Evolutionary conservation across 176 grass and related monocot species (phyloP), one percentile per base, ranked within the genome.

Genomic region (Cenchrus fungigraminus): DNA sequence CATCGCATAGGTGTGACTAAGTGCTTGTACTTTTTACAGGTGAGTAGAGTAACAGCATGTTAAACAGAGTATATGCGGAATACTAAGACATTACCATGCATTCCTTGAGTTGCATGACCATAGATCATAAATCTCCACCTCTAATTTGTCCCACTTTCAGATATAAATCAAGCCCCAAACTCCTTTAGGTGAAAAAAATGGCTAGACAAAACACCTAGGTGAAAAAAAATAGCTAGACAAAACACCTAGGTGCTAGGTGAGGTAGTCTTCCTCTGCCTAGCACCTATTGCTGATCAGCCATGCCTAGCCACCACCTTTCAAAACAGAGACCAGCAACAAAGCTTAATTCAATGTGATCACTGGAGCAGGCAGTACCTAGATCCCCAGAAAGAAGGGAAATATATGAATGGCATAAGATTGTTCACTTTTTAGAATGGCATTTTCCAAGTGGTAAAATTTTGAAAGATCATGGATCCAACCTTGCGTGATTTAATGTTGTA

Each of bases 371-470:
- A 22, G 42, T 17, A 70, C 37, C 34, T 68, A 68, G 42, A 37
- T 46, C 40, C 3, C 44, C 22, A 28, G 6, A 73, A 73, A 40
- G 65, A 65, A 50, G 9, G 44, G 20, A 15, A 46, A 28, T 28
- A 20, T 45, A 71, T 5, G 31, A 47, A 49, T 71, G 68, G 0
- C 19, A 71, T 19, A 71, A 13, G 46, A 19, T 58, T 70, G 46
- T 55, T 11, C 10, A 58, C 4, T 76, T 58, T n/a, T 58, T n/a
- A 58, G 8, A 56, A 58, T 55, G 51, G 73, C 19, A 8, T 58
- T 76, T 76, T 56, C 17, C 29, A 55, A 31, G 13, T 51, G 12
- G 70, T 52, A 75, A 74, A 54, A 75, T 55, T 55, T 32, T 55
- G 49, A 75, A 19, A 29, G 28, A 55, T 55, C 50, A 75, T 2